phyloP scores from a whole-genome alignment of 2,329 filamentous ascomycete species.

The Beauveria medogensis region DNA sequence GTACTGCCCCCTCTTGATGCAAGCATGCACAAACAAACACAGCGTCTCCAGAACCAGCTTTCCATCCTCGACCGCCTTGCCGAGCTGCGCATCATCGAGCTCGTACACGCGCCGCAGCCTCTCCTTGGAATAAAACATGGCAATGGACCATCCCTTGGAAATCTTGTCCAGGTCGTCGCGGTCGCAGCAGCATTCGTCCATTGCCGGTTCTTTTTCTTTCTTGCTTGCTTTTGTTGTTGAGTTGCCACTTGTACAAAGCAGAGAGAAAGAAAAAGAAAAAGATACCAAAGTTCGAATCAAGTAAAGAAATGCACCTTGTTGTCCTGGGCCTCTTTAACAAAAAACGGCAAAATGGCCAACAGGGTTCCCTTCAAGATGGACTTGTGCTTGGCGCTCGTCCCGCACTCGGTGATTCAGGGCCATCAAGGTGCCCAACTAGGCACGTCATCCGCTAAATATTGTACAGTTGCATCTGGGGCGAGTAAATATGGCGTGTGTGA shows the following conservation, averaged over 20 bases:
- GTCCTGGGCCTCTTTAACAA: neutral
- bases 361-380: conserved; percentile 1
- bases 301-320: neutral
- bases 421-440: conserved; percentile 2
- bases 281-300: neutral
- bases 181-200: conserved; percentile 17
- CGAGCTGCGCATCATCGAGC: conserved; percentile 25
- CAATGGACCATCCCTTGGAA: conserved; percentile 30
- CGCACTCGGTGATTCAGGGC: neutral
- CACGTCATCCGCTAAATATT: conserved; percentile 1
- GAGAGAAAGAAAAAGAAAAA: neutral
- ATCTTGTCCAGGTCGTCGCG: conserved; percentile 27
- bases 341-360: neutral
- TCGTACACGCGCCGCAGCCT: conserved; percentile 25
- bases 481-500: neutral
- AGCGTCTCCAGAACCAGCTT: conserved; percentile 29
- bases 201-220: conserved; percentile 5
- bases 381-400: neutral
- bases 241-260: neutral
- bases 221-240: neutral
- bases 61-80: conserved; percentile 24
- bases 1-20: conserved; percentile 29
- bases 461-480: neutral
- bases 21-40: conserved; percentile 32
- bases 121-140: conserved; percentile 28